Percentiles rank a stretch among this genome's conserved stretches.
Conservation (phyloP, 192 early-diverging fungal species). For the Coemansia sp. region DNA sequence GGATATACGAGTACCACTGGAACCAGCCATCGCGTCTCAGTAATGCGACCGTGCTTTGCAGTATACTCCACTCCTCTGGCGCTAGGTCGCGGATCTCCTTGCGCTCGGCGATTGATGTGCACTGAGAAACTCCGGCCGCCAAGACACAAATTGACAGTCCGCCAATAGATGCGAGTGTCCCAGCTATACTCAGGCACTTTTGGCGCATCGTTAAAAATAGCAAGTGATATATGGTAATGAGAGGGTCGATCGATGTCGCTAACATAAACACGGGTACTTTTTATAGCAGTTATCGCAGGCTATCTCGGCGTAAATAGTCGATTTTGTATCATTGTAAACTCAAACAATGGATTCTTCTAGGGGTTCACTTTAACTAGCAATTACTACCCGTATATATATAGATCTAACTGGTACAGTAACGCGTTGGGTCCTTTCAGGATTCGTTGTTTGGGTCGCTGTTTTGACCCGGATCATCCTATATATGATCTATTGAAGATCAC, state of each 20-base stretch:
- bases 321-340: neutral
- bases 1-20: slow-evolving; percentile 39
- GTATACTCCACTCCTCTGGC: slow-evolving; percentile 23
- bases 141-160: neutral
- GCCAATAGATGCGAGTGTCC: neutral
- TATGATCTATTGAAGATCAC: no score
- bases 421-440: neutral
- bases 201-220: neutral
- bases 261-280: neutral
- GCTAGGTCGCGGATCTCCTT: slow-evolving; percentile 51
- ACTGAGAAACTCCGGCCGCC: neutral
- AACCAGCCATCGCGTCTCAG: slow-evolving; percentile 44
- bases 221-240: no score
- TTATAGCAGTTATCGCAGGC: neutral
- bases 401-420: neutral
- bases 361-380: neutral
- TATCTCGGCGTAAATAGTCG: neutral
- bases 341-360: neutral
- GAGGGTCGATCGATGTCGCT: no score
- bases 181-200: neutral
- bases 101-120: slow-evolving; percentile 30
- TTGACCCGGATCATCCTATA: neutral
- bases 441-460: neutral
- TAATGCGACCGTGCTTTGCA: slow-evolving; percentile 13
- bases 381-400: neutral